phyloP scores from a whole-genome alignment of 441 rosid genomes.

The Populus tomentosa region DNA sequence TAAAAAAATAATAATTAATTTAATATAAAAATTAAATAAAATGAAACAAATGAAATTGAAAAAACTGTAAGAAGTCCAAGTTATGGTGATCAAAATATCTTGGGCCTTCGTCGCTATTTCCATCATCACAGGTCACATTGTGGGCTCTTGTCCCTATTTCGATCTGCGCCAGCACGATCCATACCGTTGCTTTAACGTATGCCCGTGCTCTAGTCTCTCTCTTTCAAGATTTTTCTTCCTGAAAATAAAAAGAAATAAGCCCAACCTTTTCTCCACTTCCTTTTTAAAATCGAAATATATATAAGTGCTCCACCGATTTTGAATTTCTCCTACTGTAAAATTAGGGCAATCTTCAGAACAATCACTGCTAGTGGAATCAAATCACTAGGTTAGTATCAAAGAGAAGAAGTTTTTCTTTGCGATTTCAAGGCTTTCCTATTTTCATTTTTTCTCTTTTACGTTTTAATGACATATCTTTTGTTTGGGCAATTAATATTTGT shows the following conservation, averaged over 20 bases:
- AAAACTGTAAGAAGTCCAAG: background rate
- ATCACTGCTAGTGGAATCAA: background rate
- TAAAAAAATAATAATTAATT: rapidly evolving
- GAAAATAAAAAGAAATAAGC: no score
- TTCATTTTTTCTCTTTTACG: no score
- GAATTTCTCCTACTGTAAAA: background rate
- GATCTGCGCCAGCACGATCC: no score
- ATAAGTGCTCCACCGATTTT: no score
- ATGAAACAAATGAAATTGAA: no score
- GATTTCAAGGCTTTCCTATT: background rate
- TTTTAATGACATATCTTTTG: background rate
- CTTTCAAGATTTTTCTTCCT: no score
- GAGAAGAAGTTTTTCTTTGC: background rate
- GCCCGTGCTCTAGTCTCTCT: no score
- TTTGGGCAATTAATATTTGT: background rate
- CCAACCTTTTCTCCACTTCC: no score
- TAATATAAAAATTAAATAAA: no score
- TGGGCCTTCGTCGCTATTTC: background rate
- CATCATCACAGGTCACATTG: background rate
- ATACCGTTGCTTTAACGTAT: no score
- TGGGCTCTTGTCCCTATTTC: no score
- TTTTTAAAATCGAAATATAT: no score
- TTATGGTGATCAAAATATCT: background rate
- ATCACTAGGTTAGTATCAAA: background rate
- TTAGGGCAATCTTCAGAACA: background rate